Base-by-base conservation (phyloP, 1,139 yeast species). In the Zygosaccharomyces sapae region DNA sequence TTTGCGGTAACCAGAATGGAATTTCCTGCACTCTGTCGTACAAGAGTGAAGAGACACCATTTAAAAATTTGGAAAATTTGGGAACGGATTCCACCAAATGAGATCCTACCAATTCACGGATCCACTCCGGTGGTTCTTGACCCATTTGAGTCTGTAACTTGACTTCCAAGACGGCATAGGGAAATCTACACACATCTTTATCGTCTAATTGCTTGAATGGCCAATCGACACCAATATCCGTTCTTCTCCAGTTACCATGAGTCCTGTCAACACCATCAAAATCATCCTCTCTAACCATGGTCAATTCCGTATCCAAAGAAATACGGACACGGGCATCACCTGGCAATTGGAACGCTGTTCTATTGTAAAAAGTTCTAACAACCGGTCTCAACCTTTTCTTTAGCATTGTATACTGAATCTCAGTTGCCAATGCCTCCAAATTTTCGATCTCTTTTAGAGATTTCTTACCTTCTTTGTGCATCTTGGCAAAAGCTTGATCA, bases 251-350 rank as follows among this genome's bases (percentile, higher is more conserved):
- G 70, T 92, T 92, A 37, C 83, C 84, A 57, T 86, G 77, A 3
- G 97, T 88, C 68, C 98, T 81, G 65, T 89, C 95, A 52, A 74
- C 69, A 31, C 96, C 96, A 68, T 92, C 98, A 64, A 92, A 92
- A 67, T 92, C 83, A 68, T 92, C 98, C 70, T 92, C 98, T 68
- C 98, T 83, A 38, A 90, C 89, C 96, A 92, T 87, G 24, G 95
- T 75, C 57, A 92, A 77, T 69, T 92, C 97, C 0, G 98, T 90
- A 67, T 92, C 98, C 56, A 92, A 80, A 43, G 97, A 92, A 56
- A 94, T 92, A 75, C 98, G 89, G 41, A 92, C 98, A 65, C 98
- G 81, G 3, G 98, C 98, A 69, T 92, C 98, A 52, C 98, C 98
- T 3, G 98, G 98, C 50, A 92, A 79, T 72, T 92, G 98, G 79